A percentile compares a stretch with the other conserved stretches of the same genome.
phyloP scores from a whole-genome alignment of 2,329 filamentous ascomycete genomes.

The Coniochaeta sp. region DNA sequence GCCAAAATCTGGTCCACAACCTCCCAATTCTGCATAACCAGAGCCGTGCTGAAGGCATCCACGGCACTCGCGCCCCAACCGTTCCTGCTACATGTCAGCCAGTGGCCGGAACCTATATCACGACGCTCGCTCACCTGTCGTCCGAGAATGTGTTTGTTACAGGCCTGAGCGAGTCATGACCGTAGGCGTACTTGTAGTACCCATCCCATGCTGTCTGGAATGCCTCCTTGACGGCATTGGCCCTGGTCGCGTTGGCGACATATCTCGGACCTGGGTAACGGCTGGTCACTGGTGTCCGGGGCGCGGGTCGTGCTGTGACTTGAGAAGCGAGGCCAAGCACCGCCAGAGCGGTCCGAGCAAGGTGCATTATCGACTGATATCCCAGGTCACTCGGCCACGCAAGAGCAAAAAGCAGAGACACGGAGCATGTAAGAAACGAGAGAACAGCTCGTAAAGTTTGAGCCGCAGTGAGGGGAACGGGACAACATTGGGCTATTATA shows the following conservation, averaged over 20 bases:
- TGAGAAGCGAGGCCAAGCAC: slow-evolving; percentile 8
- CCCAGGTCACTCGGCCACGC: not conserved
- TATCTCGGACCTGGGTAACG: slow-evolving; percentile 11
- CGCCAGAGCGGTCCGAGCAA: slow-evolving; percentile 2
- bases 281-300: not conserved
- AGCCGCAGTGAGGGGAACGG: not conserved
- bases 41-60: slow-evolving; percentile 72
- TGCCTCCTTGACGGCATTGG: slow-evolving; percentile 57
- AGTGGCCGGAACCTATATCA: not conserved
- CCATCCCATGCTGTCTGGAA: slow-evolving; percentile 67
- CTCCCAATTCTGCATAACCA: slow-evolving; percentile 64
- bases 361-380: slow-evolving; percentile 7
- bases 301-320: slow-evolving; percentile 8
- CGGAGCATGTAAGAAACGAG: not conserved
- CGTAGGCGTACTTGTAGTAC: slow-evolving; percentile 68
- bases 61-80: slow-evolving; percentile 80
- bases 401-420: not conserved
- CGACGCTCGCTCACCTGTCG: slow-evolving; percentile 49
- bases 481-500: not conserved
- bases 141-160: slow-evolving; percentile 58
- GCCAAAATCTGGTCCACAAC: slow-evolving; percentile 66
- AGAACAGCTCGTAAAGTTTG: not conserved
- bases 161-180: slow-evolving; percentile 68
- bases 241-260: slow-evolving; percentile 30
- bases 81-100: slow-evolving; percentile 45